Base-by-base conservation (phyloP, 768 basidiomycete genomes). In the Phallus indusiatus region DNA sequence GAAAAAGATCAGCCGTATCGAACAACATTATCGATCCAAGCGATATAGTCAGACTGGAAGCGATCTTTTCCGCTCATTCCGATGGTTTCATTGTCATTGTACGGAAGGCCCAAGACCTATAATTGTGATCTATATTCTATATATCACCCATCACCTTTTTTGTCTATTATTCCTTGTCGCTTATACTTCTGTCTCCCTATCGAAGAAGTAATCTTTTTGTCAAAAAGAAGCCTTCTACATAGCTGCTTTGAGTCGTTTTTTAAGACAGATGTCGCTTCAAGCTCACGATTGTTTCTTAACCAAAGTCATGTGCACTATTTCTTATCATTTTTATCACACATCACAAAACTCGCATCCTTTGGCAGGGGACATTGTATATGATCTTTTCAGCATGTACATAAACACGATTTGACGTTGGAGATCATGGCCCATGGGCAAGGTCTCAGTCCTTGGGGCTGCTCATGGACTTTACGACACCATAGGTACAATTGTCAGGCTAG, bases 41-140 rank as follows among this genome's bases (percentile, higher is more conserved):
- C 42, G 42, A 42, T 42, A 42, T 42, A 42, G 42, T 42, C n/a
- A 42, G 42, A 42, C 86, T 90, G 12, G 89, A 90, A 65, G 85
- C 88, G 1, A 90, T 91, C 56, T 90, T 91, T 67, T 88, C 87
- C 35, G 88, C 86, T 5, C 89, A 90, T 67, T 90, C 89, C 28
- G 89, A 91, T 67, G 89, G 89, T 5, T 75, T 91, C 59, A 81
- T 91, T 74, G 85, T 89, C 62, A 88, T 91, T 63, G 71, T 91
- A 12, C 81, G 89, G 20, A 72, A 76, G 51, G 76, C 79, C 14
- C 47, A 50, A 33, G 28, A 16, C 50, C 21, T 0, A 28, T 42
- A 52, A 36, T 54, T 21, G 47, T 42, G n/a, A 42, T 42, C 42
- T n/a, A 12, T n/a, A 14, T n/a, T n/a, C 42, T 42, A 12, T 37